phyloP scores from a whole-genome alignment of 2,329 filamentous ascomycete genomes.

The Botrytis byssoidea region DNA sequence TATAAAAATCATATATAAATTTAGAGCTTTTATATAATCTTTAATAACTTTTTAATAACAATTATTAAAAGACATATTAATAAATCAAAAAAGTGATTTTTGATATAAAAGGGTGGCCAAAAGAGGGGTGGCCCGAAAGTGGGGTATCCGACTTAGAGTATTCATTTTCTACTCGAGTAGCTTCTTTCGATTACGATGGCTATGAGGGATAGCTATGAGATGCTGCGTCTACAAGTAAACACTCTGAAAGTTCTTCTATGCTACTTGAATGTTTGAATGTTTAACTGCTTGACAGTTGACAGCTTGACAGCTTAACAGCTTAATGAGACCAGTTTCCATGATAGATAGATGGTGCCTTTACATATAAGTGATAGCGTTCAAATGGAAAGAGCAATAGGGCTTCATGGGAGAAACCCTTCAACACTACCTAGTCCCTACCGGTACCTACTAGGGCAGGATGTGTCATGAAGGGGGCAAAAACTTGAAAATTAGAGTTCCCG shows the following conservation, averaged over 20 bases:
- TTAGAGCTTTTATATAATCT: too few relatives aligned
- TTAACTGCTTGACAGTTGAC: too few relatives aligned
- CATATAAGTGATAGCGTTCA: too few relatives aligned
- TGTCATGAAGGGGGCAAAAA: background rate
- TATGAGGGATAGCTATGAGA: background rate
- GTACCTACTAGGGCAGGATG: too few relatives aligned
- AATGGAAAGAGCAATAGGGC: background rate
- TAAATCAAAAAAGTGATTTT: too few relatives aligned
- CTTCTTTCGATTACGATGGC: background rate
- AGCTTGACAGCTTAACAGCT: background rate
- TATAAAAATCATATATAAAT: too few relatives aligned
- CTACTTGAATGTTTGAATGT: too few relatives aligned
- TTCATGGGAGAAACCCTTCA: background rate
- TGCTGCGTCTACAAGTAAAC: background rate
- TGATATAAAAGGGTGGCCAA: too few relatives aligned
- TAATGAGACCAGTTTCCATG: background rate
- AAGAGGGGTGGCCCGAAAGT: too few relatives aligned
- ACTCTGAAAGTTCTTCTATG: background rate
- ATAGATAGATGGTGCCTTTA: background rate
- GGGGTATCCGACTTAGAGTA: too few relatives aligned
- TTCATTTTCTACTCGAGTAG: background rate
- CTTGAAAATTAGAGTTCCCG: background rate
- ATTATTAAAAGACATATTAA: too few relatives aligned
- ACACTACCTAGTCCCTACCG: background rate
- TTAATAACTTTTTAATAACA: too few relatives aligned